Percentiles rank a stretch among this genome's conserved stretches.
These are phyloP conservation scores for Nepenthes mirabilis DNA, from an alignment of 148 eudicot species.

Conservation along the genomic window DNA sequence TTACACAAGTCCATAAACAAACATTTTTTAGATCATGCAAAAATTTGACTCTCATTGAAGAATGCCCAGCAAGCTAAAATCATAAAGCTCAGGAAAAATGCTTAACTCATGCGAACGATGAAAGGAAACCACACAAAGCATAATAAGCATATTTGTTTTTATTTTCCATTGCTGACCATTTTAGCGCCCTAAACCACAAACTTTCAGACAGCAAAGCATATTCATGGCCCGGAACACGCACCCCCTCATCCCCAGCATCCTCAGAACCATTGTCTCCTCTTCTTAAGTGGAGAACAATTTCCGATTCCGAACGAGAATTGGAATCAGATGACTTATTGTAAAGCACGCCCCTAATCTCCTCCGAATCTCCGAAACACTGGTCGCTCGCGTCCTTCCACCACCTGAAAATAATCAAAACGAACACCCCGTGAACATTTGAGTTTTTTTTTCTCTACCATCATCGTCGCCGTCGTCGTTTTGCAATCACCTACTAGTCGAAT, in stretches of 20 bases:
- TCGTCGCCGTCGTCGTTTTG: neutral
- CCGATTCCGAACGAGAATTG: constrained; percentile 11
- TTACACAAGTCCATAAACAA: no score
- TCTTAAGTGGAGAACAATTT: constrained; percentile 39
- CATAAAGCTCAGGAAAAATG: no score
- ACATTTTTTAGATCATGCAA: no score
- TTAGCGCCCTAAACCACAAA: constrained; percentile 69
- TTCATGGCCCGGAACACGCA: constrained; percentile 9
- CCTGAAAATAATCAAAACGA: constrained; percentile 21
- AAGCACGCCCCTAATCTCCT: constrained; percentile 19
- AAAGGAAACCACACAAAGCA: neutral
- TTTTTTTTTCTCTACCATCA: neutral
- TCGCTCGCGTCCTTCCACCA: constrained; percentile 54
- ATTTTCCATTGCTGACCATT: constrained; percentile 32
- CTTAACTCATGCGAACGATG: neutral
- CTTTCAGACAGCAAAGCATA: constrained; percentile 63
- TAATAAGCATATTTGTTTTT: neutral
- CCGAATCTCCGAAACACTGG: constrained; percentile 9
- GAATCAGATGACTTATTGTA: constrained; percentile 16
- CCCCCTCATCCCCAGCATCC: neutral
- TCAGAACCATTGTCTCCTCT: constrained; percentile 12
- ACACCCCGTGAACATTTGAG: neutral
- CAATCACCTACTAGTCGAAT: neutral
- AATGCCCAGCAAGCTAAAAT: no score
- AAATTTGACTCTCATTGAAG: no score